Percentiles rank a stretch among this genome's conserved stretches.
phyloP scores from a whole-genome alignment of 257 asterid species.

The Capsicum pubescens region DNA sequence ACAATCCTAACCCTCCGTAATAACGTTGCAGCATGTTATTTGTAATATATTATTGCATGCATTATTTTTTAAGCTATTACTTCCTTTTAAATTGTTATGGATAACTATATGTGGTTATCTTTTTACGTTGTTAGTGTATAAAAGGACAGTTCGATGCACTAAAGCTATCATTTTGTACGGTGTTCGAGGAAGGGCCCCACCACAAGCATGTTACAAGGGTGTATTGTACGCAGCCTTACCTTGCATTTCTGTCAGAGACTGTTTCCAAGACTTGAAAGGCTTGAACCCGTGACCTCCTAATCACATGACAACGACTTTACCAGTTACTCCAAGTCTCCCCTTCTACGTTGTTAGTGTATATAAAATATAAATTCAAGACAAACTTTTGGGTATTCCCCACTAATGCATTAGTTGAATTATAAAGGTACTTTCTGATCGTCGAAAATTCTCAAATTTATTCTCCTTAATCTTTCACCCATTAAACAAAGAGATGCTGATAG shows the following conservation, averaged over 20 bases:
- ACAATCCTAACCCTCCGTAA: too few relatives aligned
- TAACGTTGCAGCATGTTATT: not conserved
- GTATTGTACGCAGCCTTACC: too few relatives aligned
- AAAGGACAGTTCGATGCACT: too few relatives aligned
- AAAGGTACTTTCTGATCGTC: not conserved
- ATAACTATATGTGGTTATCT: not conserved
- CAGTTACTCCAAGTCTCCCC: too few relatives aligned
- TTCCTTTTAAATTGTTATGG: not conserved
- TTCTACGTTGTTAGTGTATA: not conserved
- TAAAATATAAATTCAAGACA: not conserved
- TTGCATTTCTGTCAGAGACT: too few relatives aligned
- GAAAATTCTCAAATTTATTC: not conserved
- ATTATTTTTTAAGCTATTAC: not conserved
- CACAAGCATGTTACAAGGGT: too few relatives aligned
- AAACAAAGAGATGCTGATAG: constrained; percentile 4
- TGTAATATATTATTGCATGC: not conserved
- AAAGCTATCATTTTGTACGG: too few relatives aligned
- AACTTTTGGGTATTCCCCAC: not conserved
- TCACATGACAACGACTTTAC: too few relatives aligned
- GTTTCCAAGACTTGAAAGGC: too few relatives aligned
- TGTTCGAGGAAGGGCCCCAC: too few relatives aligned
- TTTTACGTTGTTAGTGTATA: not conserved
- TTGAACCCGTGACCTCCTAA: too few relatives aligned
- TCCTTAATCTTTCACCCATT: not conserved
- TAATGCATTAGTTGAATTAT: not conserved